These are phyloP conservation scores for Termitomyces sp. DNA, from an alignment of 768 basidiomycete genomes.

Conservation along the genomic window DNA sequence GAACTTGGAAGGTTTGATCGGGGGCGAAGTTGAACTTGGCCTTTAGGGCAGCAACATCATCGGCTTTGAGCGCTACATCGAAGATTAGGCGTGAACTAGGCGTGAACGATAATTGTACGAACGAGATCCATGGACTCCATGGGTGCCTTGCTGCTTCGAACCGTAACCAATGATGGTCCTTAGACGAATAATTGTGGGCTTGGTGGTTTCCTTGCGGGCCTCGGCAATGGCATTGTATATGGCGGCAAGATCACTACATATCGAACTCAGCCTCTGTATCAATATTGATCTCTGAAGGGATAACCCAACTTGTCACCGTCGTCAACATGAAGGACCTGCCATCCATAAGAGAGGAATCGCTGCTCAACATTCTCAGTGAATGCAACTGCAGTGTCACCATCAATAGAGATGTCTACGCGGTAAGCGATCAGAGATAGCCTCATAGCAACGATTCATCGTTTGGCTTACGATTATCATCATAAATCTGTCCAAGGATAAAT, in stretches of 20 bases:
- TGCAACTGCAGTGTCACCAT: conserved; percentile 85
- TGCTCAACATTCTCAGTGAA: conserved; percentile 93
- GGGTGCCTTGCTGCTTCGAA: conserved; percentile 88
- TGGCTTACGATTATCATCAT: conserved; percentile 91
- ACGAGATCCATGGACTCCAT: conserved; percentile 94
- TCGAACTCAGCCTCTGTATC: not conserved
- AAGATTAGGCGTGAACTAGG: not conserved
- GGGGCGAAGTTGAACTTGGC: conserved; percentile 78
- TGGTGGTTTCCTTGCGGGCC: conserved; percentile 68
- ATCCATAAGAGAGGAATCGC: conserved; percentile 87
- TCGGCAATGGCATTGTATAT: conserved; percentile 78
- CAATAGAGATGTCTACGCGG: conserved; percentile 83
- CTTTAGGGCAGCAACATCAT: conserved; percentile 83
- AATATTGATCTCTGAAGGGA: not conserved
- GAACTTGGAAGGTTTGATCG: conserved; percentile 73
- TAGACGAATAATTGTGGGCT: conserved; percentile 84
- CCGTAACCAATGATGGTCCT: conserved; percentile 92
- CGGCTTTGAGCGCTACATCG: conserved; percentile 76
- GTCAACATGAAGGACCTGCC: conserved; percentile 85
- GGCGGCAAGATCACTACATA: conserved; percentile 58
- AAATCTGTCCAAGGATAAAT: conserved; percentile 47
- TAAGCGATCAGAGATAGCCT: not conserved
- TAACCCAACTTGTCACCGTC: conserved; percentile 65
- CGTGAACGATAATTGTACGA: conserved; percentile 25
- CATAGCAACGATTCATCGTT: not conserved